These are phyloP conservation scores for Wickerhamomyces silvicola DNA, from an alignment of 805 yeast species.

Conservation along the genomic window DNA sequence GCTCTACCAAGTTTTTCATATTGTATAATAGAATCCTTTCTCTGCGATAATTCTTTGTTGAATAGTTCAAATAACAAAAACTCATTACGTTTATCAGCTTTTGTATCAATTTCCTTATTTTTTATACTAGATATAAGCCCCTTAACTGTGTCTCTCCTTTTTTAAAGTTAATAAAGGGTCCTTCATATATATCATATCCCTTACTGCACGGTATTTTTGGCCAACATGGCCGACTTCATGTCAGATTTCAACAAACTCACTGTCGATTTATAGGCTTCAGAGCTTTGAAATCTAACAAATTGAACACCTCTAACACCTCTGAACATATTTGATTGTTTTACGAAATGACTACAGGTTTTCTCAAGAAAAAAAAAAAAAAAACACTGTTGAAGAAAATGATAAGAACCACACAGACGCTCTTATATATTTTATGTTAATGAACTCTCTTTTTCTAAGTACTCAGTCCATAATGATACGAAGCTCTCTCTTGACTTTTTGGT, in stretches of 20 bases:
- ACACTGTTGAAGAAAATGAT: too few species aligned
- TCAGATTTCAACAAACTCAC: conserved; percentile 32
- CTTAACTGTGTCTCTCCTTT: conserved; percentile 37
- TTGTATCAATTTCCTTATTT: conserved; percentile 36
- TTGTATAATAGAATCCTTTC: conserved; percentile 43
- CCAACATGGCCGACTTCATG: conserved; percentile 41
- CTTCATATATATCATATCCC: background rate
- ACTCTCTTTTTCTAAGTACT: conserved; percentile 68
- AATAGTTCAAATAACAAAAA: conserved; percentile 30
- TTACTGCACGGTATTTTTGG: conserved; percentile 31
- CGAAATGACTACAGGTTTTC: too few species aligned
- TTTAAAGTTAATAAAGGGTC: background rate
- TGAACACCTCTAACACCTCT: background rate
- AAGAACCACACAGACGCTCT: too few species aligned
- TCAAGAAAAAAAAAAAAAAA: too few species aligned
- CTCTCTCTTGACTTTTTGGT: conserved; percentile 35
- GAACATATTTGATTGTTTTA: too few species aligned
- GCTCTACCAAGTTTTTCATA: conserved; percentile 38
- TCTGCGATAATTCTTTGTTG: conserved; percentile 40
- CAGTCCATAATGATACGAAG: conserved; percentile 76
- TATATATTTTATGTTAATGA: conserved; percentile 21
- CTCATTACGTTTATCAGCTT: conserved; percentile 27
- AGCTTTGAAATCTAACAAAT: conserved; percentile 25
- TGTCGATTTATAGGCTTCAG: conserved; percentile 29
- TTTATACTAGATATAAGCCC: conserved; percentile 36